These are phyloP conservation scores for Zygotorulaspora sp. DNA, from an alignment of 805 yeast species.

Conservation along the genomic window DNA sequence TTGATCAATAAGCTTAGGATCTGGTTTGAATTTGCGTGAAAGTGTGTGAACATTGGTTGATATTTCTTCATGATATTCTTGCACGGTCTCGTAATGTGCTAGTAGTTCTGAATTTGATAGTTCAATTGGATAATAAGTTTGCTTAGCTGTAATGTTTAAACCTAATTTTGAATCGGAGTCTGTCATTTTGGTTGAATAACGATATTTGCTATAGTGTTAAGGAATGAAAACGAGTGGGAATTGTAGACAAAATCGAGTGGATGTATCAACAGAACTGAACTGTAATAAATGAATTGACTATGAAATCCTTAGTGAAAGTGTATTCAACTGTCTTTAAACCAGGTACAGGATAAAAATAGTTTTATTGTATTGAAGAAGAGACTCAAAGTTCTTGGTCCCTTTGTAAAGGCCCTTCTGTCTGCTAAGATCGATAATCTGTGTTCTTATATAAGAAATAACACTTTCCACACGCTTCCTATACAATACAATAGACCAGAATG, in stretches of 20 bases:
- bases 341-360: too few species aligned
- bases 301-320: too few species aligned
- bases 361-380: constrained; percentile 1
- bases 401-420: neutral
- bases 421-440: neutral
- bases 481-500: neutral
- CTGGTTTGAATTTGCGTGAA: constrained; percentile 44
- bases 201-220: constrained; percentile 1
- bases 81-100: constrained; percentile 42
- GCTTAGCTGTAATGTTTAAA: constrained; percentile 40
- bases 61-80: constrained; percentile 53
- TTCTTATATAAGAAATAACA: constrained; percentile 10
- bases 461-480: neutral
- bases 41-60: constrained; percentile 37
- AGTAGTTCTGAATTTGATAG: constrained; percentile 47
- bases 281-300: too few species aligned
- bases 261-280: neutral
- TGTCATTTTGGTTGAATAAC: constrained; percentile 7
- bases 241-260: neutral
- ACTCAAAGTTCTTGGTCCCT: neutral
- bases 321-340: neutral
- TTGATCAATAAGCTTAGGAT: constrained; percentile 62
- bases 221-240: constrained; percentile 1
- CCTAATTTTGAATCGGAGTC: constrained; percentile 24
- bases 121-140: constrained; percentile 47